A percentile compares a stretch with the other conserved stretches of the same genome.
Evolutionary conservation across 257 asterid species (phyloP).

Genomic region (Haberlea rhodopensis): DNA sequence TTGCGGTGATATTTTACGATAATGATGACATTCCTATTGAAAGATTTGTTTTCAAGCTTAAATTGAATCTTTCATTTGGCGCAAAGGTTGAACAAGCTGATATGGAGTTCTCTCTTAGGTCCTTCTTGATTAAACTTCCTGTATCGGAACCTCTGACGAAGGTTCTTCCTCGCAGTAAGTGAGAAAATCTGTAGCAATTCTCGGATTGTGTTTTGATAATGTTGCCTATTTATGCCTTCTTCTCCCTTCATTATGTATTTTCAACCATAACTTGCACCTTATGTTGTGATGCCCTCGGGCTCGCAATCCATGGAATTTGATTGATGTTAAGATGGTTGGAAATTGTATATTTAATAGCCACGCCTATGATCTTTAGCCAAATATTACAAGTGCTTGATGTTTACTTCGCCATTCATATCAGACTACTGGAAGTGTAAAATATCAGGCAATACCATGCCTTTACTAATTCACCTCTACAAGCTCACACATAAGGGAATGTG

Average conservation of each 20-base stretch:
- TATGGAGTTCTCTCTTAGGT: constrained; percentile 47
- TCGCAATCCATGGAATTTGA: not conserved
- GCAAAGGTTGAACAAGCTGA: constrained; percentile 42
- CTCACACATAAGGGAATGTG: not conserved
- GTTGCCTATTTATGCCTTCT: not conserved
- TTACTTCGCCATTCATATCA: not conserved
- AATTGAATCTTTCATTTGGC: constrained; percentile 40
- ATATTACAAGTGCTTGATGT: not conserved
- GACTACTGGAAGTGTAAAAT: not conserved
- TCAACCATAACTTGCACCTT: not conserved
- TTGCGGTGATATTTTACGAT: constrained; percentile 44
- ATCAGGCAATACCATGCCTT: no score
- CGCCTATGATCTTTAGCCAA: not conserved
- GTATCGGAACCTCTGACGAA: constrained; percentile 39
- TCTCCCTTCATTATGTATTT: not conserved
- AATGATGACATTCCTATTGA: constrained; percentile 39
- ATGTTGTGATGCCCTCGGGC: not conserved
- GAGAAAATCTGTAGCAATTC: not conserved
- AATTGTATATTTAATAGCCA: not conserved
- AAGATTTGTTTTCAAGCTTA: constrained; percentile 51
- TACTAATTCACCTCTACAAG: not conserved
- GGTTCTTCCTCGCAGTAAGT: constrained; percentile 39
- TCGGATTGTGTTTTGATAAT: not conserved
- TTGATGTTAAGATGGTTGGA: not conserved
- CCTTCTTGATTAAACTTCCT: constrained; percentile 53